These are phyloP conservation scores for Claviceps pusilla DNA, from an alignment of 2,329 filamentous ascomycete species.

Conservation along the genomic window DNA sequence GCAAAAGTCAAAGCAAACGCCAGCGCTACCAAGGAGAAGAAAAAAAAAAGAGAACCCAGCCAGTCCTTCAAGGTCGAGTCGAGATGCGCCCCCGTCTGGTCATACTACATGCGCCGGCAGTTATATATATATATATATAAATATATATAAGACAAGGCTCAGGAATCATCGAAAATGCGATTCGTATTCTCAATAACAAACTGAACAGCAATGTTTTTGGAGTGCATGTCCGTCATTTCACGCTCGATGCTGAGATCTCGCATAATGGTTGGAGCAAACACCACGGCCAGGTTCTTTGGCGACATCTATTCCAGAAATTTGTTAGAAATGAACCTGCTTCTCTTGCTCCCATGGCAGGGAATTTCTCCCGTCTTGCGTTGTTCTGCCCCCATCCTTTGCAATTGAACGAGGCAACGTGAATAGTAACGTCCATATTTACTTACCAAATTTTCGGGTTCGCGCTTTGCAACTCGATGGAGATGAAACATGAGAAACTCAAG, in stretches of 20 bases:
- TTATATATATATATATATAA: too few species aligned
- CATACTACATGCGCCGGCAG: neutral
- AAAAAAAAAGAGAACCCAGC: neutral
- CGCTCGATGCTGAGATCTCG: constrained; percentile 75
- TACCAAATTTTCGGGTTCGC: constrained; percentile 73
- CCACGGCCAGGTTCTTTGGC: constrained; percentile 85
- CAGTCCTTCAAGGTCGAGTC: neutral
- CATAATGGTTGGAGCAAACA: constrained; percentile 97
- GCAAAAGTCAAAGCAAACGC: constrained; percentile 1
- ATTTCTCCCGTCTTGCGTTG: too few species aligned
- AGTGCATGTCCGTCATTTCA: constrained; percentile 91
- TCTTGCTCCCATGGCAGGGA: neutral
- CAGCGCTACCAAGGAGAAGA: neutral
- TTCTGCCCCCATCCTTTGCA: neutral
- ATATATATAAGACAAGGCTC: neutral
- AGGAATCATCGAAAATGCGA: constrained; percentile 52
- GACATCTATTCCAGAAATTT: constrained; percentile 54
- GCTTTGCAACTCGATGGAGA: constrained; percentile 68
- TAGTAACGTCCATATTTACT: constrained; percentile 15
- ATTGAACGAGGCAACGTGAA: neutral
- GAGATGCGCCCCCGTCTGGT: neutral
- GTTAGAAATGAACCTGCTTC: neutral
- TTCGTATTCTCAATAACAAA: constrained; percentile 85
- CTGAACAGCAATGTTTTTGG: constrained; percentile 83
- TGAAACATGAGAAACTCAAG: constrained; percentile 92